Conservation (phyloP, 805 yeast genomes). For the Nakazawaea laoshanensis region DNA sequence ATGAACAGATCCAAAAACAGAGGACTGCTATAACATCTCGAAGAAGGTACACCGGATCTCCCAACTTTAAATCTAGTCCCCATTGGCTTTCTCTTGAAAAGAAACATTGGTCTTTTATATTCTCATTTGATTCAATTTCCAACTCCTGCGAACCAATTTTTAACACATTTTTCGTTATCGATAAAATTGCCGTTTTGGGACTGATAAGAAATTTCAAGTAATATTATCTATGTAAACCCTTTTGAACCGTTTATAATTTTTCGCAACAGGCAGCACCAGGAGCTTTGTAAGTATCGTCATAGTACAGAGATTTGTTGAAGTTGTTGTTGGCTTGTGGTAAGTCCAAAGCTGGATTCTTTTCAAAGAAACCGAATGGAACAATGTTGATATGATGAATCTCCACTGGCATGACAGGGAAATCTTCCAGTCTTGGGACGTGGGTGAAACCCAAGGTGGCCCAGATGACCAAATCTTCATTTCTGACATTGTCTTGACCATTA, state of each 20-base stretch:
- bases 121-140: no score
- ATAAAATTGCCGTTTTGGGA: no score
- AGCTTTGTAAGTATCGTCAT: constrained; percentile 2
- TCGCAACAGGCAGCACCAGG: constrained; percentile 7
- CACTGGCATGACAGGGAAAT: constrained; percentile 87
- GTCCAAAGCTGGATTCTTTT: constrained; percentile 70
- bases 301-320: constrained; percentile 49
- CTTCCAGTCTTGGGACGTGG: constrained; percentile 77
- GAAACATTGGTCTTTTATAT: no score
- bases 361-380: constrained; percentile 68
- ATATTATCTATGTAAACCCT: no score
- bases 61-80: no score
- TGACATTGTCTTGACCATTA: constrained; percentile 55
- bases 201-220: no score
- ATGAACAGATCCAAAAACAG: no score
- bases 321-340: constrained; percentile 62
- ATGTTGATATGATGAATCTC: constrained; percentile 65
- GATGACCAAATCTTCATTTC: constrained; percentile 69
- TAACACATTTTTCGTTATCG: no score
- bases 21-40: no score
- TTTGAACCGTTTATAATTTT: constrained; percentile 5
- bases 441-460: constrained; percentile 82
- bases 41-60: no score
- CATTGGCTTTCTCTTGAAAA: no score
- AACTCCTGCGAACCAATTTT: no score